Conservation (phyloP, 1,284 basidiomycete genomes). For the Binderoboletus segoi region DNA sequence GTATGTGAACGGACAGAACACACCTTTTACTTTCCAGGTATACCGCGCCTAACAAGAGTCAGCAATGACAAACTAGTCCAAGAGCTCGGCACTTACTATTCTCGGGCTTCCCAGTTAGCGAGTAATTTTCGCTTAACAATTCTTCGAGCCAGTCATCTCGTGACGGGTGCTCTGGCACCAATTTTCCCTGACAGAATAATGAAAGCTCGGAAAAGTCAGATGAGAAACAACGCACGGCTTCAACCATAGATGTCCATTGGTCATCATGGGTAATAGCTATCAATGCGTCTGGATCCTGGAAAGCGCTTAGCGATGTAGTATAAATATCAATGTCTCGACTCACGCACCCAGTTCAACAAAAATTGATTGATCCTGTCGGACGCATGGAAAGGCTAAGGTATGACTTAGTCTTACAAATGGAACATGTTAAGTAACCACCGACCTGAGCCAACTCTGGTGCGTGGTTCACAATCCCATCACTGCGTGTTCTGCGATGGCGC, state of each 20-base stretch:
- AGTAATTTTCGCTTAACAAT: background rate
- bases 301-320: background rate
- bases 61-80: background rate
- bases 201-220: background rate
- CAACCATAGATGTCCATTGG: slow-evolving; percentile 2
- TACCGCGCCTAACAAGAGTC: background rate
- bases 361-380: slow-evolving; percentile 8
- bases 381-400: slow-evolving; percentile 11
- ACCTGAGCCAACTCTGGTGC: background rate
- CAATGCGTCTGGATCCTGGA: background rate
- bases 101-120: background rate
- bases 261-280: slow-evolving; percentile 9
- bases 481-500: background rate
- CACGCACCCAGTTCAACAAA: slow-evolving; percentile 7
- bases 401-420: background rate
- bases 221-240: background rate
- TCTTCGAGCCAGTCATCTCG: background rate
- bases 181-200: background rate
- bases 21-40: background rate
- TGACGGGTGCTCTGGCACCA: background rate
- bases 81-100: background rate
- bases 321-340: background rate
- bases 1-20: background rate
- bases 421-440: background rate
- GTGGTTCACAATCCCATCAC: background rate